Percentiles rank a stretch among this genome's conserved stretches.
Evolutionary conservation across 169 alveolate genomes (phyloP).

Genomic region (Theileria orientalis): DNA sequence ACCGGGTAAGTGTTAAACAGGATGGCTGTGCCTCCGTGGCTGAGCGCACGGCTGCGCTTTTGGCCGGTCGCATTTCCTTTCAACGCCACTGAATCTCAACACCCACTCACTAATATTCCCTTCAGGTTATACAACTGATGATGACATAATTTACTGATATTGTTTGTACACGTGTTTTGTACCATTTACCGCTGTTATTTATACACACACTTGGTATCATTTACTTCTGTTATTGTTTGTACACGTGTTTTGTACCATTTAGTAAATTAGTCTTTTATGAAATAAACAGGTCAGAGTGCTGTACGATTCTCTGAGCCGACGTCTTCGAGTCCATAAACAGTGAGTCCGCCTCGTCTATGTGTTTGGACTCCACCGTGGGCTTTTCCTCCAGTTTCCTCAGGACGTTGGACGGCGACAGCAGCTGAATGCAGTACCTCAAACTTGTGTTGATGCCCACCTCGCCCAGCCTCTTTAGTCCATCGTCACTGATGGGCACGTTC

Average conservation of each 20-base stretch:
- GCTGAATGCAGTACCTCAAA: constrained; percentile 91
- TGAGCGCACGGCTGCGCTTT: not conserved
- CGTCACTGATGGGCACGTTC: constrained; percentile 90
- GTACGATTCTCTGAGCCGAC: constrained; percentile 92
- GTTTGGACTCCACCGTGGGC: constrained; percentile 83
- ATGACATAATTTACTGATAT: not conserved
- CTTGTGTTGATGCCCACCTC: constrained; percentile 95
- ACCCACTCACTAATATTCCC: not conserved
- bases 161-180: not conserved
- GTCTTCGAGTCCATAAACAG: constrained; percentile 96
- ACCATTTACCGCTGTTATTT: too few relatives aligned
- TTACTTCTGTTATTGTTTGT: not conserved
- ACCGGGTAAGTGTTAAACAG: constrained; percentile 73
- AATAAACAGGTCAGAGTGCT: constrained; percentile 89
- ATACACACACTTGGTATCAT: not conserved
- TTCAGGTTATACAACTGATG: constrained; percentile 6
- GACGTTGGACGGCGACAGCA: constrained; percentile 96
- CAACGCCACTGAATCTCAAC: not conserved
- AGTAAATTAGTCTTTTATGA: constrained; percentile 19
- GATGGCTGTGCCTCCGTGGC: not conserved
- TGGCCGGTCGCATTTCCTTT: not conserved
- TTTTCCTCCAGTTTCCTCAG: constrained; percentile 92
- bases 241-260: not conserved
- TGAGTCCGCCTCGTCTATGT: constrained; percentile 91
- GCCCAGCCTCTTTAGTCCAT: constrained; percentile 94